These are phyloP conservation scores for Aspergillus sojae DNA, from an alignment of 2,329 filamentous ascomycete genomes.

Conservation along the genomic window DNA sequence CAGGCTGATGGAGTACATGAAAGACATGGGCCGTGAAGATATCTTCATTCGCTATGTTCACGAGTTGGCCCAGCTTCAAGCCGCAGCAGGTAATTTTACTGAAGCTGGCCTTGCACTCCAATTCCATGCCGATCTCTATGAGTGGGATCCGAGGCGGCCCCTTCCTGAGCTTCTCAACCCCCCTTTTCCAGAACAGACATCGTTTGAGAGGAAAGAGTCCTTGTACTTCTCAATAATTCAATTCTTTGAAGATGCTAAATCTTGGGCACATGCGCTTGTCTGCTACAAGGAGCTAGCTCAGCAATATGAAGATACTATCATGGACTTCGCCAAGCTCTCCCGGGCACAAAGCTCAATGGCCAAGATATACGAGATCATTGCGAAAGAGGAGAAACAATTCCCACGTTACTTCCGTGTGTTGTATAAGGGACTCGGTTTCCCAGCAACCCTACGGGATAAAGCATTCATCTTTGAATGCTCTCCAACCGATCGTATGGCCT, in stretches of 20 bases:
- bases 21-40: conserved; percentile 95
- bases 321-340: conserved; percentile 90
- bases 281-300: conserved; percentile 87
- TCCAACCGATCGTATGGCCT: conserved; percentile 72
- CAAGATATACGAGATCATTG: conserved; percentile 84
- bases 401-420: conserved; percentile 90
- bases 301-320: conserved; percentile 89
- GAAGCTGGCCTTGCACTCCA: conserved; percentile 88
- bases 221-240: conserved; percentile 96
- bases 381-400: conserved; percentile 75
- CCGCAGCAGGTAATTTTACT: conserved; percentile 73
- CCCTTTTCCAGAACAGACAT: conserved; percentile 76
- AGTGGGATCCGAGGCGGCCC: conserved; percentile 76
- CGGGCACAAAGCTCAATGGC: conserved; percentile 88
- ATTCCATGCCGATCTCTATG: conserved; percentile 88
- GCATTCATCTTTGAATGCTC: conserved; percentile 89
- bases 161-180: conserved; percentile 72
- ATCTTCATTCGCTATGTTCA: conserved; percentile 97
- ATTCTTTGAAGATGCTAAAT: conserved; percentile 89
- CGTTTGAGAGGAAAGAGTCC: conserved; percentile 89
- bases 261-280: conserved; percentile 84
- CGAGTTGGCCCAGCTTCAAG: conserved; percentile 79
- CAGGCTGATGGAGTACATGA: conserved; percentile 91
- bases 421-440: conserved; percentile 89
- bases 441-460: conserved; percentile 78